Evolutionary conservation across 331 rosid genomes (phyloP).

Genomic region (Rhamnella rubrinervis): DNA sequence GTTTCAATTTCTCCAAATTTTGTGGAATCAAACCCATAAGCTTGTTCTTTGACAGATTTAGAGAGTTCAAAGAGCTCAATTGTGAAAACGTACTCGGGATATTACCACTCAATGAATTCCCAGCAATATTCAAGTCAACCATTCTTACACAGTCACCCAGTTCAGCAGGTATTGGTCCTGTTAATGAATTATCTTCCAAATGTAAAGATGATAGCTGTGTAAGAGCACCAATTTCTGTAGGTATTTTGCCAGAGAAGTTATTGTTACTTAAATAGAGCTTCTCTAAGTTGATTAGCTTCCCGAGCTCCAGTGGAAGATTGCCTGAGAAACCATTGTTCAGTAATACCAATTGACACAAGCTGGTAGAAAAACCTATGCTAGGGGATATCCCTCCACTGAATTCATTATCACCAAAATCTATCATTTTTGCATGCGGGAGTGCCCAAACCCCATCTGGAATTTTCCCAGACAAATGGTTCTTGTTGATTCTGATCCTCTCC

Average conservation of each 20-base stretch:
- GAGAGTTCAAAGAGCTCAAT: conserved; percentile 74
- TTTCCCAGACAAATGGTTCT: conserved; percentile 63
- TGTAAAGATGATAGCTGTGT: conserved; percentile 76
- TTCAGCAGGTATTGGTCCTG: conserved; percentile 68
- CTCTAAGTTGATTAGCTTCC: conserved; percentile 66
- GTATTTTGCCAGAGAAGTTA: conserved; percentile 66
- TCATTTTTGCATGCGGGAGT: conserved; percentile 63
- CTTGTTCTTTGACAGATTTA: conserved; percentile 68
- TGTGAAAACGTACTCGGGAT: conserved; percentile 67
- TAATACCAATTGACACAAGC: conserved; percentile 63
- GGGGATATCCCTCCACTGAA: conserved; percentile 63
- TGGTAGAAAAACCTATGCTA: conserved; percentile 60
- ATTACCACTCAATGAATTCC: conserved; percentile 61
- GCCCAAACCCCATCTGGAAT: conserved; percentile 74
- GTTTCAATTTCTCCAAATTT: conserved; percentile 57
- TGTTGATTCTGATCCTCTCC: conserved; percentile 72
- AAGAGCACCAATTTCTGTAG: conserved; percentile 63
- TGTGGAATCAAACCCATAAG: conserved; percentile 72
- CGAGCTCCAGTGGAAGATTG: conserved; percentile 68
- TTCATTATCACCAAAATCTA: conserved; percentile 72
- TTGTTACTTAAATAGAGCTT: conserved; percentile 68
- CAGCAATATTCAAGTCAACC: conserved; percentile 80
- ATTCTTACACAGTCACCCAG: conserved; percentile 63
- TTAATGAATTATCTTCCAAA: conserved; percentile 61
- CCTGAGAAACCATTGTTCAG: conserved; percentile 72